These are phyloP conservation scores for Endotrypanum monterogeii DNA, from an alignment of 208 protist species.

Conservation along the genomic window DNA sequence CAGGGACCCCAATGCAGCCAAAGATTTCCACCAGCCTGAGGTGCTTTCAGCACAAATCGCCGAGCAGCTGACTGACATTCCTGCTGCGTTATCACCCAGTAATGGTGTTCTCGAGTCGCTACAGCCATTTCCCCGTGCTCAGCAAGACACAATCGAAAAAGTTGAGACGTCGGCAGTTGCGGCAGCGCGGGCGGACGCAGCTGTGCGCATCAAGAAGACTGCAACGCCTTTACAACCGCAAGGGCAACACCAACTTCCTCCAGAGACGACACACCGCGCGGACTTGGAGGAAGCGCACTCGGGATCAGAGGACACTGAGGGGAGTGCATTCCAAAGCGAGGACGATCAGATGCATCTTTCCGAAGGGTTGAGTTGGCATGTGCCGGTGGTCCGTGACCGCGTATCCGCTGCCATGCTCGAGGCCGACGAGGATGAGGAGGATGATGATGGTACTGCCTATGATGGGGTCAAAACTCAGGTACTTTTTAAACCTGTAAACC, in stretches of 20 bases:
- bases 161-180: neutral
- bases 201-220: neutral
- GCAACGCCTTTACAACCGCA: neutral
- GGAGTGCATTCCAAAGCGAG: neutral
- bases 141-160: neutral
- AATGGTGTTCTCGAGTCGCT: constrained; percentile 1
- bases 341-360: neutral
- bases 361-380: neutral
- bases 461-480: constrained; percentile 79
- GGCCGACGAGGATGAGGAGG: constrained; percentile 31
- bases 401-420: neutral
- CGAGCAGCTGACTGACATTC: constrained; percentile 37
- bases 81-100: constrained; percentile 17
- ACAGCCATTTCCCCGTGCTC: constrained; percentile 4
- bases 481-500: constrained; percentile 77
- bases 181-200: neutral
- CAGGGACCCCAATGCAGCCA: constrained; percentile 11
- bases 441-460: constrained; percentile 66
- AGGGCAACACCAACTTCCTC: neutral
- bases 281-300: constrained; percentile 1
- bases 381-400: neutral
- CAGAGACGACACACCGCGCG: neutral
- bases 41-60: constrained; percentile 20
- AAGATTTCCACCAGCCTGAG: constrained; percentile 9
- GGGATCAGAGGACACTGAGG: neutral